Evolutionary conservation across 1,139 yeast species (phyloP), one percentile per base, ranked within the genome.

Genomic region (Pneumocystis murina): DNA sequence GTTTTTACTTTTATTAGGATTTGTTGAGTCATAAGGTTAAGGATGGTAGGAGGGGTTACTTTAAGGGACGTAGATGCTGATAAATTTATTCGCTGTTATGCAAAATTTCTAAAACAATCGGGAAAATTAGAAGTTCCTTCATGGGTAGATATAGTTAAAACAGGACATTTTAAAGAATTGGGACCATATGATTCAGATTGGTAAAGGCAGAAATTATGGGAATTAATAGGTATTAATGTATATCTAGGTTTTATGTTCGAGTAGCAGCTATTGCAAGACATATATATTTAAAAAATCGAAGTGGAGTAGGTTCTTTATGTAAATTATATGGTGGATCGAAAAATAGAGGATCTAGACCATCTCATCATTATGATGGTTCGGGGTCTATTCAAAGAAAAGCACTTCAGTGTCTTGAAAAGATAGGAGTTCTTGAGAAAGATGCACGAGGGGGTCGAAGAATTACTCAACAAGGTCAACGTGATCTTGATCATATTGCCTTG

Each of bases 231-330:
- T 4, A 61, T 59, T 57, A 40, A 40, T 35, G 7, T 61, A 48
- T 63, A 20, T 41, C 3, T 48, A 64, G 62, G 66, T 65, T 41
- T 41, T 60, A 59, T 28, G 62, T 67, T 88, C 88, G 99, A 82
- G 95, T 98, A 76, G 99, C 99, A 77, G 91, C 98, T 68, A 90
- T 90, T 79, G 99, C 98, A 77, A 92, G 99, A 85, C 98, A 92
- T 92, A 86, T 92, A 81, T 94, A 94, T 96, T 85, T 92, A 82
- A 91, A 96, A 88, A 92, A 92, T 84, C 89, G 87, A 77, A 96
- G 92, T 76, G 99, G 99, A 87, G 96, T 92, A 75, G 98, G 98
- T 84, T 87, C 88, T 79, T 86, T 92, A 79, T 91, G 91, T 95
- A 92, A 89, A 83, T 84, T 89, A 77, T 94, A 92, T 94, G 99